These are phyloP conservation scores for Hypomyces perniciosus DNA, from an alignment of 2,329 filamentous ascomycete genomes.

Conservation along the genomic window DNA sequence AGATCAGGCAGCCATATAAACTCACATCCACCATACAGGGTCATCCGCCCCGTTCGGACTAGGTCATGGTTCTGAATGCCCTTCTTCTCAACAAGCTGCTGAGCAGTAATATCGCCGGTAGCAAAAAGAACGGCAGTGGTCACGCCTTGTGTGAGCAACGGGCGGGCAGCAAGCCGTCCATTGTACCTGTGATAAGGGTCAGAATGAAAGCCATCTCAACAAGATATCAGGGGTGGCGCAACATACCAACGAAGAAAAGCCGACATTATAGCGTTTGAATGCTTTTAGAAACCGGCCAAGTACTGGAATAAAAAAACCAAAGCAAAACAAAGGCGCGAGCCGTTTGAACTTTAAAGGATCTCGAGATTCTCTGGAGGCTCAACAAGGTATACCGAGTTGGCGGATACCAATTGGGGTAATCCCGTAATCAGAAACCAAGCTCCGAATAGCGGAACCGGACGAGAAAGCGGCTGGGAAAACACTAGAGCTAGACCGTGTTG, in stretches of 20 bases:
- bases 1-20: slow-evolving; percentile 16
- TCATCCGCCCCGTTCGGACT: slow-evolving; percentile 69
- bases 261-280: too few species aligned
- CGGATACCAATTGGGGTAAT: not conserved
- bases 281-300: too few species aligned
- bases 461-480: not conserved
- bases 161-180: slow-evolving; percentile 69
- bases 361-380: not conserved
- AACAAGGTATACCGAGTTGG: not conserved
- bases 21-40: slow-evolving; percentile 69
- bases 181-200: slow-evolving; percentile 64
- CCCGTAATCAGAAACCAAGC: not conserved
- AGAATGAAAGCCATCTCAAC: not conserved
- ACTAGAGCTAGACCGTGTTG: not conserved
- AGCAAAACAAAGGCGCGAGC: too few species aligned
- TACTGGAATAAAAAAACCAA: too few species aligned
- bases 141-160: slow-evolving; percentile 82
- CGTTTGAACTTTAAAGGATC: too few species aligned
- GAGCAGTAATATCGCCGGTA: slow-evolving; percentile 83
- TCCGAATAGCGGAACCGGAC: not conserved
- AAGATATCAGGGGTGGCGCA: too few species aligned
- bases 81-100: slow-evolving; percentile 81
- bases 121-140: slow-evolving; percentile 91
- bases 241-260: too few species aligned
- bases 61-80: slow-evolving; percentile 72